A percentile compares a stretch with the other conserved stretches of the same genome.
Conservation (phyloP, 1,284 basidiomycete species). For the Coniferiporia sulphurascens region DNA sequence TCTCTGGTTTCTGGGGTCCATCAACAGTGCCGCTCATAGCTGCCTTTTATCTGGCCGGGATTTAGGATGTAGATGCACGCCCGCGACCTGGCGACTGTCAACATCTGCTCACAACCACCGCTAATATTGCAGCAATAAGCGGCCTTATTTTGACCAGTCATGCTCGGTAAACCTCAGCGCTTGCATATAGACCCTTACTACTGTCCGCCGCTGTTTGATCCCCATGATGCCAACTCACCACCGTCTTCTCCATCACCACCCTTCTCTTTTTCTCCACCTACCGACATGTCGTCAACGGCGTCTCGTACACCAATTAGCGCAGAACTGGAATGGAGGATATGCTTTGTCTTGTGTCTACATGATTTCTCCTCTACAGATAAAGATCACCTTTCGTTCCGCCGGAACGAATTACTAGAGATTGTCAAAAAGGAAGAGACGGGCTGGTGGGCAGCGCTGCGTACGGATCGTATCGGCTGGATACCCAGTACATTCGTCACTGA, state of each 20-base stretch:
- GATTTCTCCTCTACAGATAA: constrained; percentile 60
- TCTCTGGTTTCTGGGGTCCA: neutral
- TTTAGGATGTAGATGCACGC: neutral
- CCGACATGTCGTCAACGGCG: constrained; percentile 11
- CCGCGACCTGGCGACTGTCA: neutral
- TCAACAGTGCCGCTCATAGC: neutral
- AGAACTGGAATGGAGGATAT: constrained; percentile 27
- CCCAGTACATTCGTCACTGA: constrained; percentile 52
- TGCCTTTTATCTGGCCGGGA: neutral
- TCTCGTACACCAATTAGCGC: constrained; percentile 10
- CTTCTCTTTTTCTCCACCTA: constrained; percentile 15
- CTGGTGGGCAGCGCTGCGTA: constrained; percentile 75
- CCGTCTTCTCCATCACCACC: constrained; percentile 12
- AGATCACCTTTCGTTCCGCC: constrained; percentile 55
- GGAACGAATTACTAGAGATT: constrained; percentile 62
- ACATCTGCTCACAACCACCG: neutral
- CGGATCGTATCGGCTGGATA: constrained; percentile 62
- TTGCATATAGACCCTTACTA: constrained; percentile 19
- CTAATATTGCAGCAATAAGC: neutral
- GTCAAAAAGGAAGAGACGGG: constrained; percentile 65
- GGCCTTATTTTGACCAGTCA: neutral
- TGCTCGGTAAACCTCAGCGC: constrained; percentile 12
- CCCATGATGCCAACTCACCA: constrained; percentile 13
- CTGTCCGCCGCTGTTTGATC: constrained; percentile 11
- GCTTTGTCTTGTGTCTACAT: constrained; percentile 57